These are phyloP conservation scores for Scenedesmus sp. DNA, from an alignment of 163 green algal species.

Conservation along the genomic window DNA sequence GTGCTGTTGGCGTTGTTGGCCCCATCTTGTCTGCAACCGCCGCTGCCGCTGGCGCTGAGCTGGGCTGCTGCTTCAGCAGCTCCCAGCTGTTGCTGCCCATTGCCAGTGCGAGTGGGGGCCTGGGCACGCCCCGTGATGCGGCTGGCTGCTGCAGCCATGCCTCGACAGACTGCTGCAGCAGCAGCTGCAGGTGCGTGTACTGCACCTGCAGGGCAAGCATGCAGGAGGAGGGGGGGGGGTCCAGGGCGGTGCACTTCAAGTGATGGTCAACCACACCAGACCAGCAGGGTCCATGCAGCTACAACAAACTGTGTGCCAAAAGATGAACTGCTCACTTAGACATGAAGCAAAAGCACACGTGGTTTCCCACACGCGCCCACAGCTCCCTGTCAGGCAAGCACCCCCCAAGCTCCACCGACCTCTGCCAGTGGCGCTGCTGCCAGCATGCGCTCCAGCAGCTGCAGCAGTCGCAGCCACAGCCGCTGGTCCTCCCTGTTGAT, in stretches of 20 bases:
- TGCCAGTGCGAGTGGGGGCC: conserved; percentile 57
- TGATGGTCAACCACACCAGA: no score
- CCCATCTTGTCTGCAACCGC: conserved; percentile 41
- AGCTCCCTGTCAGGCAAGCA: not conserved
- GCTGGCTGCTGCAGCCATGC: conserved; percentile 53
- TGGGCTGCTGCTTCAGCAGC: conserved; percentile 10
- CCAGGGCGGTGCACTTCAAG: no score
- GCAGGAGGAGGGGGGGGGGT: no score
- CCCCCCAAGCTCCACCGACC: not conserved
- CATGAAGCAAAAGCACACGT: no score
- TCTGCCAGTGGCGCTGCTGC: conserved; percentile 5
- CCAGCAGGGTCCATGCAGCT: no score
- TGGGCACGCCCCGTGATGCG: conserved; percentile 4
- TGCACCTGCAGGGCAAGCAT: conserved; percentile 30
- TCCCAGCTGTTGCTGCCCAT: conserved; percentile 44
- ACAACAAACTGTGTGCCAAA: no score
- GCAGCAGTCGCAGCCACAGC: conserved; percentile 55
- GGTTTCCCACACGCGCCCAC: no score
- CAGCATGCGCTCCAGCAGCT: conserved; percentile 50
- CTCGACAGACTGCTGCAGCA: conserved; percentile 37
- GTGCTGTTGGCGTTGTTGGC: not conserved
- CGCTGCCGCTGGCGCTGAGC: conserved; percentile 31
- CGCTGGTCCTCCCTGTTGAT: conserved; percentile 46
- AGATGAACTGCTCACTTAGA: no score
- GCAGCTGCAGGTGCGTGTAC: conserved; percentile 55